A percentile compares a stretch with the other conserved stretches of the same genome.
Evolutionary conservation across 192 early-diverging fungal species (phyloP).

Genomic region (Dispira parvispora): DNA sequence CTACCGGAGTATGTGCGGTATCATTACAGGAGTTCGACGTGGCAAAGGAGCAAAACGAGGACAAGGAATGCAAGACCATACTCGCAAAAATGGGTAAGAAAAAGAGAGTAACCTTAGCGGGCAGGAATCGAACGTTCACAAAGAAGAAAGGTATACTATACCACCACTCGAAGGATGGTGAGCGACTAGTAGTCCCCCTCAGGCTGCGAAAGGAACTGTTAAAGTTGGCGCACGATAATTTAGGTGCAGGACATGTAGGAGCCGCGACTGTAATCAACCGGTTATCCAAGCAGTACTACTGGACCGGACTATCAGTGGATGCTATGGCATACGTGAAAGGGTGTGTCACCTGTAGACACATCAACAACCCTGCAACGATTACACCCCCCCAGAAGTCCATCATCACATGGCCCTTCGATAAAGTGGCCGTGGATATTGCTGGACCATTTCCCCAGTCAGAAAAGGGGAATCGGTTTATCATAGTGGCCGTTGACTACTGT

Average conservation of each 20-base stretch:
- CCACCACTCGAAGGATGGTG: neutral
- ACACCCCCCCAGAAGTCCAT: neutral
- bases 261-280: neutral
- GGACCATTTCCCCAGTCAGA: neutral
- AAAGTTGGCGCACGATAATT: neutral
- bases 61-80: neutral
- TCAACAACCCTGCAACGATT: neutral
- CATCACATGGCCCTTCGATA: slow-evolving; percentile 2
- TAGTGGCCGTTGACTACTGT: slow-evolving; percentile 13
- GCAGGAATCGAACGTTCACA: neutral
- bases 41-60: neutral
- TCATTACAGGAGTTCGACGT: neutral
- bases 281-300: neutral
- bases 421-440: slow-evolving; percentile 11
- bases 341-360: neutral
- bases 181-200: neutral
- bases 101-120: neutral
- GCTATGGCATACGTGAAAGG: neutral
- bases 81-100: neutral
- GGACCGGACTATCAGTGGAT: neutral
- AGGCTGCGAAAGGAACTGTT: neutral
- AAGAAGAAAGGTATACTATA: neutral
- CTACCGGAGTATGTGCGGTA: neutral
- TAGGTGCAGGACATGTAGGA: neutral
- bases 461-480: slow-evolving; percentile 12